Base-by-base conservation (phyloP, 768 basidiomycete species). In the Pleurotus djamor region DNA sequence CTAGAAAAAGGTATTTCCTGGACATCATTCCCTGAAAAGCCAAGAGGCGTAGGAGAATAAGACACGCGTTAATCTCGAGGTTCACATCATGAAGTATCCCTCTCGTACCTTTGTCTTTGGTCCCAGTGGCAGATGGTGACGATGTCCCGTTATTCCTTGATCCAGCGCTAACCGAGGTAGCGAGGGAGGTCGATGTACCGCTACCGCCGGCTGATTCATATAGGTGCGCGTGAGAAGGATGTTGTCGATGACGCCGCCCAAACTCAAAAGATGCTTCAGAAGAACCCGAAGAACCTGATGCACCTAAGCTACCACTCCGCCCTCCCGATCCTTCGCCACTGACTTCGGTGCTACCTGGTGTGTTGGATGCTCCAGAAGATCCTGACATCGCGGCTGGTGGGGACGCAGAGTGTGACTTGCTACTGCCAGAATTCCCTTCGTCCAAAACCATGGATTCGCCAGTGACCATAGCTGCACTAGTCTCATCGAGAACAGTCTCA, bases 401-500 rank as follows among this genome's bases (percentile, higher is more conserved):
- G 16, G 41, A 43, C 10, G 37, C 13, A 9, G 37, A 43, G 10
- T 43, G 37, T 9, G 54, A 56, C 28, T 32, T 41, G 13, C 28
- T 12, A 37, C 32, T 44, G 13, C 36, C 16, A 17, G n/a, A 7
- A 5, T 43, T 41, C n/a, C 21, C 2, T 28, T 28, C 21, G 3
- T 28, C 21, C 21, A 28, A 28, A 28, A 43, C 54, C 54, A 56
- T 28, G 16, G 37, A 14, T 6, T 59, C 54, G 38, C 32, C 57
- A 32, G 45, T 33, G 28, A 48, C 48, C 54, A 56, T 56, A 5
- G 12, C 52, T 0, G 36, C 33, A 33, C 65, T 63, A 2, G 71
- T 72, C 60, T 74, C 69, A 52, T 75, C 71, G 6, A 67, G 69
- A 6, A 77, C 72, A 52, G 72, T 72, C 63, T 82, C 77, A 12